Percentiles rank a stretch among this genome's conserved stretches.
phyloP scores from a whole-genome alignment of 1,284 basidiomycete species.

The Sporisorium sorghi region DNA sequence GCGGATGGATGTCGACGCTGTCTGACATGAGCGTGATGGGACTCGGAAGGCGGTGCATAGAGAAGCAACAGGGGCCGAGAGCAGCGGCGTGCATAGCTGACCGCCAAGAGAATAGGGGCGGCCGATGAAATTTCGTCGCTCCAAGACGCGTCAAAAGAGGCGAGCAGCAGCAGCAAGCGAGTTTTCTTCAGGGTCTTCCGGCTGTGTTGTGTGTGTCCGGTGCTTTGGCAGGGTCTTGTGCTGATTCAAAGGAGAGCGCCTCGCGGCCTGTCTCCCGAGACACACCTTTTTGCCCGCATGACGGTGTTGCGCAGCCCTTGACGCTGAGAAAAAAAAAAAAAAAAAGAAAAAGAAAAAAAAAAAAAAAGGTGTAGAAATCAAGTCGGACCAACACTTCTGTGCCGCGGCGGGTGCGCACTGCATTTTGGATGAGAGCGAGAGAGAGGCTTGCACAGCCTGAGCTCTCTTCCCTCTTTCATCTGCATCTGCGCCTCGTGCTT shows the following conservation, averaged over 20 bases:
- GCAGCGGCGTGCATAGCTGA: slow-evolving; percentile 1
- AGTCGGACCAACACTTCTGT: slow-evolving; percentile 5
- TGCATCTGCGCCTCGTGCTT: background rate
- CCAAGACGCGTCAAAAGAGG: background rate
- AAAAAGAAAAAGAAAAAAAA: too few relatives aligned
- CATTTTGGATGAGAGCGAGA: slow-evolving; percentile 12
- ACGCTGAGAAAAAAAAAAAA: background rate
- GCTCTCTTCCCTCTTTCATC: background rate
- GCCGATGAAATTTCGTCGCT: slow-evolving; percentile 13
- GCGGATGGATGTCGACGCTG: background rate
- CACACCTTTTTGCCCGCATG: background rate
- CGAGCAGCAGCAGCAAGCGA: background rate
- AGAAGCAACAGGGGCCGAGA: slow-evolving; percentile 1
- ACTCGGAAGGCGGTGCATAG: slow-evolving; percentile 6
- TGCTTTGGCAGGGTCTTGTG: background rate
- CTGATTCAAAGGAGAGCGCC: background rate
- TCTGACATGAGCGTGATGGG: background rate
- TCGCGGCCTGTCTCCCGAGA: background rate
- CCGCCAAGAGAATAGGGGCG: slow-evolving; percentile 28
- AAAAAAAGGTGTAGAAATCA: slow-evolving; percentile 4
- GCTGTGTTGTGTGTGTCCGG: slow-evolving; percentile 7
- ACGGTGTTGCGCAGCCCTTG: slow-evolving; percentile 9
- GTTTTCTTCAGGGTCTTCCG: slow-evolving; percentile 24
- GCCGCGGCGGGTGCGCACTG: background rate
- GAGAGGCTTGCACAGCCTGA: background rate